These are phyloP conservation scores for Cordia subcordata DNA, from an alignment of 257 asterid genomes.

Conservation along the genomic window DNA sequence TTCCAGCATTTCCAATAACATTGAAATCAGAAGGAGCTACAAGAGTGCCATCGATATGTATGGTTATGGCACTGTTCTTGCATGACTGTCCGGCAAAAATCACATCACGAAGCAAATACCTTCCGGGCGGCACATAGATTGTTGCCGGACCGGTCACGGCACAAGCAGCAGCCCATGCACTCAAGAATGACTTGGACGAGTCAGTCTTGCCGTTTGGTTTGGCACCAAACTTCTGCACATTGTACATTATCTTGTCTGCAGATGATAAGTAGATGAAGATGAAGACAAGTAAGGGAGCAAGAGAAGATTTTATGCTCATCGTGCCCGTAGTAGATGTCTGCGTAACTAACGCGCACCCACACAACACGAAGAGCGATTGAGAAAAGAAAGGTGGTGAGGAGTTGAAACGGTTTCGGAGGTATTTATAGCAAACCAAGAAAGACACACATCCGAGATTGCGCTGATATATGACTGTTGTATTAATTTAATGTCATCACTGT, in stretches of 20 bases:
- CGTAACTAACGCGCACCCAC: too few relatives aligned
- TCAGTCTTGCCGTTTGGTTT: slow-evolving; percentile 38
- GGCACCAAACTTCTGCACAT: slow-evolving; percentile 37
- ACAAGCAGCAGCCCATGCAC: slow-evolving; percentile 49
- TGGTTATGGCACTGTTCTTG: slow-evolving; percentile 31
- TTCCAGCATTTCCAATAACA: slow-evolving; percentile 27
- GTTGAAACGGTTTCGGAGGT: too few relatives aligned
- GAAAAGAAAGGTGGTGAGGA: too few relatives aligned
- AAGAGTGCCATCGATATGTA: slow-evolving; percentile 54
- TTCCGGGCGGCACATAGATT: slow-evolving; percentile 46
- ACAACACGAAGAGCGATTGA: too few relatives aligned
- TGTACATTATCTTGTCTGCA: slow-evolving; percentile 26
- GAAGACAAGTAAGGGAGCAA: background rate
- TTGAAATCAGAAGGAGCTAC: slow-evolving; percentile 49
- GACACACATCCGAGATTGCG: too few relatives aligned
- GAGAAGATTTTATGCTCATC: slow-evolving; percentile 4
- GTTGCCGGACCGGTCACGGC: slow-evolving; percentile 28
- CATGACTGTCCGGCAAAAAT: slow-evolving; percentile 38
- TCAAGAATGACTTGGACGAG: slow-evolving; percentile 28
- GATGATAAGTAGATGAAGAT: slow-evolving; percentile 7
- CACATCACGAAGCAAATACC: slow-evolving; percentile 24
- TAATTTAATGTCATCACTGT: too few relatives aligned
- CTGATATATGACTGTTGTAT: too few relatives aligned
- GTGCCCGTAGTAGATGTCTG: too few relatives aligned
- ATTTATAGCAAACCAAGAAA: too few relatives aligned